These are phyloP conservation scores for fission yeast (Schizosaccharomyces pombe) DNA, from an alignment of 805 yeast species.

Conservation along the genomic window DNA sequence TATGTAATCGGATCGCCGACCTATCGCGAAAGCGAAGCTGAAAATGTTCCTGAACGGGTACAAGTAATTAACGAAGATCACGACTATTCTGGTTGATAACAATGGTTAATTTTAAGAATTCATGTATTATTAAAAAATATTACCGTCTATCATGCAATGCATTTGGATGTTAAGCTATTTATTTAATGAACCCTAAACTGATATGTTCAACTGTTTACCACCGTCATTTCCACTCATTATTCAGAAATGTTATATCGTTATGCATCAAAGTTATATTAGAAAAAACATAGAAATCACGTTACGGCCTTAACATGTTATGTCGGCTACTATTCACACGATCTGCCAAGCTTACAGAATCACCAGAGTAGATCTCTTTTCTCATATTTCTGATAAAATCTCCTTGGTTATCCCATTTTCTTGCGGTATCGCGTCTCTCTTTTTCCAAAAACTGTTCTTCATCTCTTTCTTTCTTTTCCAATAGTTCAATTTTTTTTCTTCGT, in stretches of 20 bases:
- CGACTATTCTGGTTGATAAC: too few relatives aligned
- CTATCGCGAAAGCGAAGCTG: too few relatives aligned
- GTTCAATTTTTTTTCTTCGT: neutral
- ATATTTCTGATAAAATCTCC: neutral
- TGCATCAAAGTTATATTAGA: constrained; percentile 36
- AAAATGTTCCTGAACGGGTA: too few relatives aligned
- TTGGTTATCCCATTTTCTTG: neutral
- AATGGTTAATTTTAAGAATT: too few relatives aligned
- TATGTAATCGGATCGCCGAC: too few relatives aligned
- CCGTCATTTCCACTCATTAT: too few relatives aligned
- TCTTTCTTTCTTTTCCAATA: neutral
- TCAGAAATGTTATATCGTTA: neutral
- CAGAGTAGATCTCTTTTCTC: neutral
- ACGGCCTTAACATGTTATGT: constrained; percentile 59
- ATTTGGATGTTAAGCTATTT: too few relatives aligned
- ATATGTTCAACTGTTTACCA: too few relatives aligned
- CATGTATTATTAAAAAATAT: too few relatives aligned
- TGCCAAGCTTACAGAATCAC: neutral
- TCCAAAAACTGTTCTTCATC: neutral
- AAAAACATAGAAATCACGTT: constrained; percentile 39
- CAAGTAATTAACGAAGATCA: too few relatives aligned
- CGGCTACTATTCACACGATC: constrained; percentile 13
- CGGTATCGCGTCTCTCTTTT: neutral
- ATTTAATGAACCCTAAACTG: too few relatives aligned
- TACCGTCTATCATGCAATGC: too few relatives aligned